These are phyloP conservation scores for Glycyrrhiza uralensis DNA, from an alignment of 306 rosid genomes.

Conservation along the genomic window DNA sequence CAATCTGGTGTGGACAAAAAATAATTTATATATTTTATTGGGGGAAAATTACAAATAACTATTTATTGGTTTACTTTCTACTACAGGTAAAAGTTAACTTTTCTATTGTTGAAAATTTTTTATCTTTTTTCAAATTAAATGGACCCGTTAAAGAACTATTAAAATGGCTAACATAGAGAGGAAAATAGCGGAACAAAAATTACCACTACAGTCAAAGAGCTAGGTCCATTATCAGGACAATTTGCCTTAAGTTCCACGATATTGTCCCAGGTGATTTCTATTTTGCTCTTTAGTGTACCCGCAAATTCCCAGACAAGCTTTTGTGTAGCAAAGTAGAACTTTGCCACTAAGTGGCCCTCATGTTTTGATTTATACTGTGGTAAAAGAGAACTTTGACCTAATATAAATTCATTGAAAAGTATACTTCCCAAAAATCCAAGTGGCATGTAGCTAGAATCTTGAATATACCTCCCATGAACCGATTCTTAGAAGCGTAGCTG, in stretches of 20 bases:
- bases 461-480: slow-evolving; percentile 84
- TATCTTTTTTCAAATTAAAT: no score
- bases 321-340: slow-evolving; percentile 89
- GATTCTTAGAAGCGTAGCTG: slow-evolving; percentile 65
- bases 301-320: slow-evolving; percentile 96
- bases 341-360: slow-evolving; percentile 89
- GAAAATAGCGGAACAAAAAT: slow-evolving; percentile 3
- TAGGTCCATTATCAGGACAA: slow-evolving; percentile 71
- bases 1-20: no score
- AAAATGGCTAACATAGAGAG: neutral
- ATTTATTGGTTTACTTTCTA: no score
- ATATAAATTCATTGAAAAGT: neutral
- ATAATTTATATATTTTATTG: no score
- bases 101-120: no score
- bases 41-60: no score
- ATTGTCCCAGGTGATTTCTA: slow-evolving; percentile 89
- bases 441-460: neutral
- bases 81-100: no score
- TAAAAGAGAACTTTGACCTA: slow-evolving; percentile 1
- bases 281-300: slow-evolving; percentile 88
- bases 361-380: slow-evolving; percentile 79
- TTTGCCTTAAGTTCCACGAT: slow-evolving; percentile 63
- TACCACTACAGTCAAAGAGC: slow-evolving; percentile 76
- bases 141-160: neutral
- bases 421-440: neutral